Evolutionary conservation across 2,329 filamentous ascomycete species (phyloP).

Genomic region (Aspergillus ochraceoroseus): DNA sequence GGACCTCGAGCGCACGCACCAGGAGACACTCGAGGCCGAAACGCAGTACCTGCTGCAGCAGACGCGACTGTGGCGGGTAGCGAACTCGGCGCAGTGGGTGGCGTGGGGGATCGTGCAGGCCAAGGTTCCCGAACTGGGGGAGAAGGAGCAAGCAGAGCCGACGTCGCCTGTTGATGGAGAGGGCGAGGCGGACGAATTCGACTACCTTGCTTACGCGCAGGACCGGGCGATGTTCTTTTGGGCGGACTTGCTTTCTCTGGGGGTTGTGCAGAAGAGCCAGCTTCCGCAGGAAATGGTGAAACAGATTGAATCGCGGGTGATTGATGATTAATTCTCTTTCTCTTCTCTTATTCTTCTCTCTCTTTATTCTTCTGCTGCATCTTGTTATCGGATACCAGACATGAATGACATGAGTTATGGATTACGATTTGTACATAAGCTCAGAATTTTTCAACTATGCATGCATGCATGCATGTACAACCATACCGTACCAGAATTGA

Average conservation of each 20-base stretch:
- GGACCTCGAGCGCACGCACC: slow-evolving; percentile 58
- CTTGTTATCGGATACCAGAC: slow-evolving; percentile 16
- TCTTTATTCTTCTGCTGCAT: too few relatives aligned
- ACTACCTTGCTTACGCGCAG: slow-evolving; percentile 88
- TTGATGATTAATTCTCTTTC: slow-evolving; percentile 52
- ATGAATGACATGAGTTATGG: slow-evolving; percentile 12
- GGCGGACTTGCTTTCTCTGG: slow-evolving; percentile 77
- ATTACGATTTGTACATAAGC: slow-evolving; percentile 18
- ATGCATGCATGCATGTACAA: too few relatives aligned
- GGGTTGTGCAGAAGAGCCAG: slow-evolving; percentile 69
- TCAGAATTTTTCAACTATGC: too few relatives aligned
- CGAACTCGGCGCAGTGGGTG: slow-evolving; percentile 86
- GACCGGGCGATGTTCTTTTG: slow-evolving; percentile 90
- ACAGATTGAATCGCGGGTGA: slow-evolving; percentile 58
- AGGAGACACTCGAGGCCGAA: slow-evolving; percentile 62
- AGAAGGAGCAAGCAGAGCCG: slow-evolving; percentile 24
- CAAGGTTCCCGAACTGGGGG: slow-evolving; percentile 69
- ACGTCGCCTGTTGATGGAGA: slow-evolving; percentile 38
- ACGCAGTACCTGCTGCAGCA: slow-evolving; percentile 70
- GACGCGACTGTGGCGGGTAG: slow-evolving; percentile 76
- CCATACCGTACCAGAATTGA: too few relatives aligned
- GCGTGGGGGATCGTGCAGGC: slow-evolving; percentile 97
- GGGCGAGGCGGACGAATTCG: slow-evolving; percentile 70
- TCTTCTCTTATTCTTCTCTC: background rate
- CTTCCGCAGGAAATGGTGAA: slow-evolving; percentile 63